phyloP scores from a whole-genome alignment of 768 basidiomycete genomes.

The Tricholomella constricta region DNA sequence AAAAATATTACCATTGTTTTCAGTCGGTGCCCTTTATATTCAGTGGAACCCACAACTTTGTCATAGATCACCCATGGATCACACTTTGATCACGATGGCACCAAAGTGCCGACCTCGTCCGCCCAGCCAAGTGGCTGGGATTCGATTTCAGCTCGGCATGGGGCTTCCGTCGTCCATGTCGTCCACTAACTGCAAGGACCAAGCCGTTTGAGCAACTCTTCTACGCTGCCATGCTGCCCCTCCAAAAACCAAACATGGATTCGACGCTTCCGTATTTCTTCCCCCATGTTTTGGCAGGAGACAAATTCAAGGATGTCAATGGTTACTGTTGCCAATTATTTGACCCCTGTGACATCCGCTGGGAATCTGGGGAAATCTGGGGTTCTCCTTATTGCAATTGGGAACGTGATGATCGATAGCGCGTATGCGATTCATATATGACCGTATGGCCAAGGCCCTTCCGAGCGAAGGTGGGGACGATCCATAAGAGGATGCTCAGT shows the following conservation, averaged over 20 bases:
- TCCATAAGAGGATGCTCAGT: conserved; percentile 5
- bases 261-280: not conserved
- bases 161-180: too few relatives aligned
- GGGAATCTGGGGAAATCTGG: not conserved
- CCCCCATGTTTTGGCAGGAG: not conserved
- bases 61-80: conserved; percentile 18
- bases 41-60: conserved; percentile 8
- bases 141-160: not conserved
- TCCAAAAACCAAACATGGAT: not conserved
- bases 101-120: conserved; percentile 12
- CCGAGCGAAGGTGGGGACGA: not conserved
- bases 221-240: not conserved
- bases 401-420: not conserved
- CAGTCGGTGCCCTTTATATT: conserved; percentile 15
- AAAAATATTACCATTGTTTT: not conserved
- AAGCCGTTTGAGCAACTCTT: too few relatives aligned
- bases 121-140: conserved; percentile 13
- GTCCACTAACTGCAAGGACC: too few relatives aligned
- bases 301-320: not conserved
- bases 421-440: not conserved
- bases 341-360: not conserved
- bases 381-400: not conserved
- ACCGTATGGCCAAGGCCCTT: conserved; percentile 5
- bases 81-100: conserved; percentile 14
- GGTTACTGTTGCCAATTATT: not conserved